Conservation (phyloP, 345 rosid species). For the Moricandia moricandioides region DNA sequence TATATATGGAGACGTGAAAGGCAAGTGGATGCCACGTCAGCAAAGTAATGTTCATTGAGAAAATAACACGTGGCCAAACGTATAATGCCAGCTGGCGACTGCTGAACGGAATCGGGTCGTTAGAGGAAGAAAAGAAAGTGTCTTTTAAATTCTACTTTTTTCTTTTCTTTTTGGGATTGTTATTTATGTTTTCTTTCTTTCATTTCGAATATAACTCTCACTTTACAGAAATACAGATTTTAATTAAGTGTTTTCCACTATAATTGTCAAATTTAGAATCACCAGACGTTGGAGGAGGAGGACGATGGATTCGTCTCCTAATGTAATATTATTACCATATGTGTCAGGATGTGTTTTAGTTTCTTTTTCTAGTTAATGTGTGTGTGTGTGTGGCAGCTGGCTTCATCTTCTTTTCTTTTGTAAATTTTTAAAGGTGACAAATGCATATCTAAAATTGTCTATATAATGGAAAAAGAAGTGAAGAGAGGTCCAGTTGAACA, state of each 20-base stretch:
- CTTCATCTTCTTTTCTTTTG: not conserved
- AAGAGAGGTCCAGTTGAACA: not conserved
- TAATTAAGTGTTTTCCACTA: slow-evolving; percentile 4
- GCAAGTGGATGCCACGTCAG: slow-evolving; percentile 63
- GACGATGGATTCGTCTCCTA: not conserved
- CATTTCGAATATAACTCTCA: slow-evolving; percentile 13
- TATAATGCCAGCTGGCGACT: slow-evolving; percentile 43
- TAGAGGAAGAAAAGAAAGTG: not conserved
- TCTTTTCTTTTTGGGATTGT: not conserved
- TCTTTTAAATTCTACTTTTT: not conserved
- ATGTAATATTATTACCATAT: not conserved
- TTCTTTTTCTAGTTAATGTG: not conserved
- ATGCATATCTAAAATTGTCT: not conserved
- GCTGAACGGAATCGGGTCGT: slow-evolving; percentile 20
- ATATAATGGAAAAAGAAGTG: not conserved
- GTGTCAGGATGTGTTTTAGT: not conserved
- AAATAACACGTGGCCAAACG: slow-evolving; percentile 49
- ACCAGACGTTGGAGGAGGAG: not conserved
- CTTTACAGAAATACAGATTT: slow-evolving; percentile 7
- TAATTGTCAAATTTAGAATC: slow-evolving; percentile 17
- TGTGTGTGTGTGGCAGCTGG: not conserved
- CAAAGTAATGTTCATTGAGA: slow-evolving; percentile 24
- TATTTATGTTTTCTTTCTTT: not conserved
- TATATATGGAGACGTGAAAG: slow-evolving; percentile 39
- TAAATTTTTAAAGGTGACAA: not conserved